Base-by-base conservation (phyloP, 306 rosid genomes). In the Sphenostylis stenocarpa region DNA sequence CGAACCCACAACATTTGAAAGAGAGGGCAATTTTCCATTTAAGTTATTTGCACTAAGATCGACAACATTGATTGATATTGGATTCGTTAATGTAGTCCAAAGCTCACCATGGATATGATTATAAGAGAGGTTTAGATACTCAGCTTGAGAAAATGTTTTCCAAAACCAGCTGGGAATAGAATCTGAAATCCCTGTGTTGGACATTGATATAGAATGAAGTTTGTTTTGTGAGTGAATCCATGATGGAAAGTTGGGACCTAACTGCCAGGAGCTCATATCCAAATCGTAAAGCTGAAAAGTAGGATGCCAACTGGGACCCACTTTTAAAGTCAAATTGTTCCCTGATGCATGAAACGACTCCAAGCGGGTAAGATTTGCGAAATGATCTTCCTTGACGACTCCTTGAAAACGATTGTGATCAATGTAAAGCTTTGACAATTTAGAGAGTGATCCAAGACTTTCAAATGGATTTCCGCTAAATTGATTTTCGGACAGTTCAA, bases 51-150 rank as follows among this genome's bases (percentile, higher is more conserved):
- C 15, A 21, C 78, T 79, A 12, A 72, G 48, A 72, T 72, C 73
- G 48, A 70, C 17, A 2, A 0, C 0, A 0, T 0, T 0, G 3
- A 0, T 2, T 1, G 2, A 4, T 3, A 21, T 15, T 0, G n/a
- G 20, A 36, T 20, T 58, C 3, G 10, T 33, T 29, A 36, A 5
- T 0, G 20, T 23, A 24, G 43, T 38, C 2, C 31, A 4, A 53
- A 63, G 83, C 60, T 79, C 70, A 17, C 78, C 78, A 14, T 72
- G 67, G 16, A 79, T 79, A 19, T 51, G 23, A 63, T 79, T 79
- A 26, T 63, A 45, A 14, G 83, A 79, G 20, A 72, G 12, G 44
- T 62, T 28, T 5, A 38, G 0, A 38, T 7, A 38, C 7, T 0
- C 0, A 38, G 12, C 12, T 0, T 38, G 43, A 0, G 41, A 36